Conservation (phyloP, 768 basidiomycete genomes). For the Kwoniella bestiolae region DNA sequence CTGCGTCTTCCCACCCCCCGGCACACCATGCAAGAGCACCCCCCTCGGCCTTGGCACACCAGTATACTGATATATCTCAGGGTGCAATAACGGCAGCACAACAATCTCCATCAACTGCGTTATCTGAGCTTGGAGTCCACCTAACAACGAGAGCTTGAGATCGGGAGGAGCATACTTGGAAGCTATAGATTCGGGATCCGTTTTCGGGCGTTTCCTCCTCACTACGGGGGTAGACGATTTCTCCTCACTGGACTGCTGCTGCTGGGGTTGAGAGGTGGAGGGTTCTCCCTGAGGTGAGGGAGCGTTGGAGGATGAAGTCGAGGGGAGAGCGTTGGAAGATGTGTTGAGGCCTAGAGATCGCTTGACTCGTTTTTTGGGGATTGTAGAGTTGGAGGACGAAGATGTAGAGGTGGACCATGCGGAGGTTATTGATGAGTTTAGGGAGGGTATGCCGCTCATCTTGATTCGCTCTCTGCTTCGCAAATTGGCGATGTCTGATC, state of each 20-base stretch:
- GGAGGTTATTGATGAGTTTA: slow-evolving; percentile 49
- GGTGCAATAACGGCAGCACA: slow-evolving; percentile 90
- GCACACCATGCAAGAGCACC: slow-evolving; percentile 90
- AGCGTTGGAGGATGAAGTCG: slow-evolving; percentile 10
- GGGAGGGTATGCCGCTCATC: slow-evolving; percentile 39
- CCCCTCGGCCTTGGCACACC: slow-evolving; percentile 91
- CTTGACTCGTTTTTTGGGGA: slow-evolving; percentile 31
- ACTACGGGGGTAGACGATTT: slow-evolving; percentile 8
- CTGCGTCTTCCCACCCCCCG: slow-evolving; percentile 95
- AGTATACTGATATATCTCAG: slow-evolving; percentile 91
- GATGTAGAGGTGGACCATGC: slow-evolving; percentile 35
- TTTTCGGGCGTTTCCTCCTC: slow-evolving; percentile 17
- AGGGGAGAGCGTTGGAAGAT: slow-evolving; percentile 2
- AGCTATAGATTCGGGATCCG: slow-evolving; percentile 27
- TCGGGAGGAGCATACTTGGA: slow-evolving; percentile 74
- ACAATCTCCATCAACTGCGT: slow-evolving; percentile 97
- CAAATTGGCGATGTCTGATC: neutral
- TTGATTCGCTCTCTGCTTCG: neutral
- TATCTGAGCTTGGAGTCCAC: slow-evolving; percentile 81
- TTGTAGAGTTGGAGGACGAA: neutral
- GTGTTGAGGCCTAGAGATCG: slow-evolving; percentile 31
- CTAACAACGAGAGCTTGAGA: slow-evolving; percentile 79
- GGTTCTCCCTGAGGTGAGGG: slow-evolving; percentile 6
- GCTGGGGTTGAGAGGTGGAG: slow-evolving; percentile 2
- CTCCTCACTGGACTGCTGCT: slow-evolving; percentile 3